Base-by-base conservation (phyloP, 148 eudicot species). In the Vaccinium macrocarpon region DNA sequence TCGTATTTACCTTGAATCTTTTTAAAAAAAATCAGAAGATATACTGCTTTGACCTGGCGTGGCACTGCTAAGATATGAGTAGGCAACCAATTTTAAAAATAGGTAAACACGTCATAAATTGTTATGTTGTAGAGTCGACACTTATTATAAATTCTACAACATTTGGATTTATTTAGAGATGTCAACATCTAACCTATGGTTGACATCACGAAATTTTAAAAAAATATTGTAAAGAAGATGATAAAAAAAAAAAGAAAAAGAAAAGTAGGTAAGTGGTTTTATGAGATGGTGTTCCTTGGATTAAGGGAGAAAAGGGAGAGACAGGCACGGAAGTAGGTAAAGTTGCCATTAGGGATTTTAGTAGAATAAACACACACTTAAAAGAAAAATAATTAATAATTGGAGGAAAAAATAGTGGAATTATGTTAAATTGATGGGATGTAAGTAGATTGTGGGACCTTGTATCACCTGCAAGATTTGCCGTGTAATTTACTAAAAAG, bases 121-220 rank as follows among this genome's bases (percentile, higher is more conserved):
- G 42, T 10, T 48, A 59, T 57, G 27, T n/a, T 8, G 46, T 8
- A 64, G 23, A 48, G 25, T 68, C 18, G n/a, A 32, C n/a, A 66
- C 72, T 64, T 50, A 35, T 84, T 3, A 10, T 29, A 19, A 5
- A 8, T 68, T 12, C 53, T 13, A 38, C 80, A 46, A 38, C 25
- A 62, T n/a, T 62, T 56, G 21, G 38, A 38, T 32, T 52, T 51
- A 64, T 86, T 82, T 0, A 84, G 89, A 85, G 87, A 85, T 79
- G 89, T 87, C 87, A 85, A 82, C 78, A 82, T 46, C 53, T 7
- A 83, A 85, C 77, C 81, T 51, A 82, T 59, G 66, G 85, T 85
- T 87, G 89, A 87, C 89, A 87, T 87, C 87, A 87, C 25, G 74
- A 18, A 82, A 82, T 75, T 74, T 62, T 59, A 71, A 29, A 55